Conservation (phyloP, 371 early-diverging fungal species). For the Actinomucor elegans region DNA sequence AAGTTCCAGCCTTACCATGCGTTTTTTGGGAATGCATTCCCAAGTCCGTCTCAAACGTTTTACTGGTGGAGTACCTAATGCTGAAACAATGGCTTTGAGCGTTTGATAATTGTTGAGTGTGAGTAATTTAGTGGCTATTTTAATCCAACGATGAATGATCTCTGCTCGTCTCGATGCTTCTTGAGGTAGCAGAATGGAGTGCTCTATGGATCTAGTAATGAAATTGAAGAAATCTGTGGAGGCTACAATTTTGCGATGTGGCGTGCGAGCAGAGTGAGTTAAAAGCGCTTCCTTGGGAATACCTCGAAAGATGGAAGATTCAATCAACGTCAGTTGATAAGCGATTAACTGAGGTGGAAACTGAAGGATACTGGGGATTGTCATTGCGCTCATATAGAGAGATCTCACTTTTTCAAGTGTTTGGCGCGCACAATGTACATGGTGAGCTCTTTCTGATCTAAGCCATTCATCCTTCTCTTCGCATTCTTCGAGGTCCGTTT, state of each 20-base stretch:
- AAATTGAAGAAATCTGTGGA: slow-evolving; percentile 81
- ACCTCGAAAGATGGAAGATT: slow-evolving; percentile 61
- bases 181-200: slow-evolving; percentile 59
- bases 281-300: slow-evolving; percentile 61
- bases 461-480: not conserved
- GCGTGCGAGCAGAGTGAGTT: slow-evolving; percentile 62
- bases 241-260: slow-evolving; percentile 60
- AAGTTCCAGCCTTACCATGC: slow-evolving; percentile 47
- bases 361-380: slow-evolving; percentile 51
- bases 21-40: slow-evolving; percentile 69
- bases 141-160: slow-evolving; percentile 66
- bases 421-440: not conserved
- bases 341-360: slow-evolving; percentile 68
- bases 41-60: slow-evolving; percentile 70
- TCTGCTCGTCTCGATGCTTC: slow-evolving; percentile 58
- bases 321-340: slow-evolving; percentile 68
- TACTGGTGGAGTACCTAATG: slow-evolving; percentile 70
- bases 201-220: slow-evolving; percentile 68
- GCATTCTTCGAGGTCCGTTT: slow-evolving; percentile 1
- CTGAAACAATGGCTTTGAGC: slow-evolving; percentile 65
- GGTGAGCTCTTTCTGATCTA: slow-evolving; percentile 1
- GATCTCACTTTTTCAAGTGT: slow-evolving; percentile 47
- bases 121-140: slow-evolving; percentile 59
- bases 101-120: slow-evolving; percentile 68
- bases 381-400: slow-evolving; percentile 50